These are phyloP conservation scores for Fusarium brevicatenulatum DNA, from an alignment of 2,329 filamentous ascomycete species.

Conservation along the genomic window DNA sequence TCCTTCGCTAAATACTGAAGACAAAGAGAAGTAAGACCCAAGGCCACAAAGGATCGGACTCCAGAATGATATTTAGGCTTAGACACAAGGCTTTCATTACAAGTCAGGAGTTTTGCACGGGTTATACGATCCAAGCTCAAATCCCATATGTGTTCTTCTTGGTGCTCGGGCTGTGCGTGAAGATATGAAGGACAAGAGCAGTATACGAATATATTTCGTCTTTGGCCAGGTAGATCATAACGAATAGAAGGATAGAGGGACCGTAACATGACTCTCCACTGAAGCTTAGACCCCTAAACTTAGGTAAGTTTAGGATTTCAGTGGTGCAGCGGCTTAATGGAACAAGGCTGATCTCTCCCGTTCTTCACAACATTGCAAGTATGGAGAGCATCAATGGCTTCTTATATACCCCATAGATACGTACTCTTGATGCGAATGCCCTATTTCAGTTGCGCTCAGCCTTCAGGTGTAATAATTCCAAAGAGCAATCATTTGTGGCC, in stretches of 20 bases:
- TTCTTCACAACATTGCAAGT: neutral
- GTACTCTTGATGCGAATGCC: neutral
- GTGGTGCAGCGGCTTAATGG: neutral
- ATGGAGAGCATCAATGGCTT: neutral
- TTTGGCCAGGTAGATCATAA: neutral
- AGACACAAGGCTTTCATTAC: neutral
- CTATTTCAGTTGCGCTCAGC: fast-evolving
- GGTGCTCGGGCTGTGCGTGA: neutral
- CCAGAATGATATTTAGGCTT: neutral
- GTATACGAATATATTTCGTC: neutral
- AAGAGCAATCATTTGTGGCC: neutral
- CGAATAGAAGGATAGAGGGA: too few species aligned
- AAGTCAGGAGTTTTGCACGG: neutral
- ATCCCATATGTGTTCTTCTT: neutral
- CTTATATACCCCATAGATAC: neutral
- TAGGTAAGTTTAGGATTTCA: neutral
- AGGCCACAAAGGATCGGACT: neutral
- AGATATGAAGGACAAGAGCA: neutral
- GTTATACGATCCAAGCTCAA: fast-evolving
- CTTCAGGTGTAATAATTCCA: neutral
- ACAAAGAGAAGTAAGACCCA: neutral
- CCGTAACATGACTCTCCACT: neutral
- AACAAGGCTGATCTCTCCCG: neutral
- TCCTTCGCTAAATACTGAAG: fast-evolving
- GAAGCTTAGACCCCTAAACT: neutral